These are phyloP conservation scores for Helichrysum umbraculigerum DNA, from an alignment of 129 eudicot genomes.

Conservation along the genomic window DNA sequence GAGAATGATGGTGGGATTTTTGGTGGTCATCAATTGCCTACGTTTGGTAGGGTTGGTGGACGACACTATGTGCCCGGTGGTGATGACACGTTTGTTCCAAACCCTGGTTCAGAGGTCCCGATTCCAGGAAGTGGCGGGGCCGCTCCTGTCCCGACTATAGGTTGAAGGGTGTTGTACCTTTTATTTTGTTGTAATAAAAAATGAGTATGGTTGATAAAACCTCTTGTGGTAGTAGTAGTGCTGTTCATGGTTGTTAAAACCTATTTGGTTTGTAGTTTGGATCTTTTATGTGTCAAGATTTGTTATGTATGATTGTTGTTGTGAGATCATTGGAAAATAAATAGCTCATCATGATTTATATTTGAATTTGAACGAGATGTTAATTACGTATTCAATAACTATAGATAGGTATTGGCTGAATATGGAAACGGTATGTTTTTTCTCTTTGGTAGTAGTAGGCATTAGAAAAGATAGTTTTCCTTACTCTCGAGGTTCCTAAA, in stretches of 20 bases:
- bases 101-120: conserved; percentile 62
- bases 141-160: conserved; percentile 33
- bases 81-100: conserved; percentile 64
- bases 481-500: no score
- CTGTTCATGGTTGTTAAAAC: no score
- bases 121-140: conserved; percentile 21
- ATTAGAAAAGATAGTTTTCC: no score
- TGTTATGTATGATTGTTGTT: not conserved
- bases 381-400: no score
- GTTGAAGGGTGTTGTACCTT: conserved; percentile 26
- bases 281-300: not conserved
- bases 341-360: not conserved
- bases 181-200: no score
- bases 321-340: not conserved
- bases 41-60: conserved; percentile 23
- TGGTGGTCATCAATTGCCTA: conserved; percentile 6
- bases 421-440: no score
- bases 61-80: conserved; percentile 50
- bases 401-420: no score
- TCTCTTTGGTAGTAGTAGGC: no score
- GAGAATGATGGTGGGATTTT: conserved; percentile 34
- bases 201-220: not conserved
- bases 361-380: no score
- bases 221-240: not conserved
- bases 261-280: not conserved